Evolutionary conservation across 495 filamentous ascomycete genomes (phyloP).

Genomic region (Annulohypoxylon maeteangense): DNA sequence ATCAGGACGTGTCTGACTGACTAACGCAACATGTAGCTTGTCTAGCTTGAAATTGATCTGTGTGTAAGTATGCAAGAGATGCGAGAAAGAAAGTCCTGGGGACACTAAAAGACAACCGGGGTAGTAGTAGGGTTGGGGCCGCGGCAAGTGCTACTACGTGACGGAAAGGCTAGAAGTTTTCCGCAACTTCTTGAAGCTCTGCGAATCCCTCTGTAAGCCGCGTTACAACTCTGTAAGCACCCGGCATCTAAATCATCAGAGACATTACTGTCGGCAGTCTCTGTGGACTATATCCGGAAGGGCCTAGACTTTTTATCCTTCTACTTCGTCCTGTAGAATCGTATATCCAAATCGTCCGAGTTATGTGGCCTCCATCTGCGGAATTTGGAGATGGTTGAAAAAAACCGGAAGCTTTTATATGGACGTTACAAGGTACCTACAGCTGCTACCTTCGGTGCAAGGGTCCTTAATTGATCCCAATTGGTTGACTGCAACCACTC

Average conservation of each 20-base stretch:
- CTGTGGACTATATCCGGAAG: slow-evolving; percentile 10
- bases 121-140: slow-evolving; percentile 29
- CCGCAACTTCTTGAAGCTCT: neutral
- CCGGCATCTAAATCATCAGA: slow-evolving; percentile 37
- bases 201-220: slow-evolving; percentile 11
- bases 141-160: slow-evolving; percentile 29
- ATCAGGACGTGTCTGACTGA: slow-evolving; percentile 22
- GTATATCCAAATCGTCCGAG: slow-evolving; percentile 1
- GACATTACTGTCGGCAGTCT: slow-evolving; percentile 16
- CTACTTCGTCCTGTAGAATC: slow-evolving; percentile 17
- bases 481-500: slow-evolving; percentile 3
- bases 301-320: slow-evolving; percentile 35
- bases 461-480: slow-evolving; percentile 14
- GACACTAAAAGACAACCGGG: slow-evolving; percentile 25
- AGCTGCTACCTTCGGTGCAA: neutral
- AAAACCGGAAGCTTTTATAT: slow-evolving; percentile 28
- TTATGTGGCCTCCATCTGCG: slow-evolving; percentile 34
- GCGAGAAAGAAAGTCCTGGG: neutral
- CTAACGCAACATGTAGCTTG: slow-evolving; percentile 14
- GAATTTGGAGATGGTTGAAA: slow-evolving; percentile 41
- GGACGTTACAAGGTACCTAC: slow-evolving; percentile 16
- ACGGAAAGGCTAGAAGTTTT: slow-evolving; percentile 19
- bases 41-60: slow-evolving; percentile 17
- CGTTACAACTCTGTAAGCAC: slow-evolving; percentile 36
- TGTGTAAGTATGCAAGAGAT: slow-evolving; percentile 3